Base-by-base conservation (phyloP, 306 rosid species). In the Hippophae gyantsensis region DNA sequence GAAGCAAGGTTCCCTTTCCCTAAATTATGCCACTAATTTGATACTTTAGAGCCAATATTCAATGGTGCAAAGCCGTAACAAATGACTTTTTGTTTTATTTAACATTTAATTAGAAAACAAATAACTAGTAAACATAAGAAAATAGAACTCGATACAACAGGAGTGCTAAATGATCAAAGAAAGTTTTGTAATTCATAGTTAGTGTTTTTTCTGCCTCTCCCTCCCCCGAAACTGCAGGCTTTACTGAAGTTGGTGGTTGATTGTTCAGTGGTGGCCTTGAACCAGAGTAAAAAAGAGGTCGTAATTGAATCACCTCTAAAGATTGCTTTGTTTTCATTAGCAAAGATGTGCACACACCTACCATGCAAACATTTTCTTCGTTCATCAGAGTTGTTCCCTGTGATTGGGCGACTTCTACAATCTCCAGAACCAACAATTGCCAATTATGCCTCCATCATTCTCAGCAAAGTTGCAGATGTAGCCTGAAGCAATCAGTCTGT, bases 331-430 rank as follows among this genome's bases (percentile, higher is more conserved):
- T 85, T 88, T 70, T 83, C 99, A 26, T 70, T 92, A 57, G 86
- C 95, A 56, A 92, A 92, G 83, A 88, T 92, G 99, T 92, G 99
- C 63, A 73, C 93, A 8, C 90, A 88, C 69, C 75, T 71, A 40
- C 87, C 82, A 12, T 92, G 99, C 74, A 77, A 82, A 56, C 84
- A 83, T 52, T 83, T 88, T 79, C 81, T 92, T 6, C 78, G 86
- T 69, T 85, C 95, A 52, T 92, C 99, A 7, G 79, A 80, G 41
- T 54, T 92, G 78, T 85, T 82, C 74, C 81, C 89, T 1, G 82
- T 78, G 56, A 81, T 92, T 51, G 86, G 83, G 57, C 68, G 86
- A 70, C 96, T 92, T 43, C 75, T 72, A 46, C 88, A 88, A 58
- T 88, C 95, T 53, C 89, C 92, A 10, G 98, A 92, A 73, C 71